Evolutionary conservation across 345 rosid genomes (phyloP).

Genomic region (Citrus maxima): DNA sequence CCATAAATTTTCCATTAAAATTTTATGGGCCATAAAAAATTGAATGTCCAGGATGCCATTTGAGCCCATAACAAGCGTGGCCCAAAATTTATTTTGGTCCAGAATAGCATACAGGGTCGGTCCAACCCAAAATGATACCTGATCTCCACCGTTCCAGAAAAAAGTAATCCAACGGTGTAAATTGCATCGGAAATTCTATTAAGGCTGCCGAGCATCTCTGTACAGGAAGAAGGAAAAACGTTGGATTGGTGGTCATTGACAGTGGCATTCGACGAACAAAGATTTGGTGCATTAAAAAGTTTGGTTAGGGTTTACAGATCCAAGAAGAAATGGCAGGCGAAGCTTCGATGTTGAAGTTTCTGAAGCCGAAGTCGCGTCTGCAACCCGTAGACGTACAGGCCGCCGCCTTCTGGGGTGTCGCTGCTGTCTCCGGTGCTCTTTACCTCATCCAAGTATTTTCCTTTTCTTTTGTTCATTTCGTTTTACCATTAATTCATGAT

Average conservation of each 20-base stretch:
- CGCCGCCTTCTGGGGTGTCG: conserved; percentile 82
- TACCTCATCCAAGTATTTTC: conserved; percentile 67
- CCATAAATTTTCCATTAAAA: no score
- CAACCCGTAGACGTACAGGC: conserved; percentile 67
- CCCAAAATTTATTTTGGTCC: no score
- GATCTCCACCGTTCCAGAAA: background rate
- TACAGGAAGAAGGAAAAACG: background rate
- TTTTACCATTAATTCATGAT: background rate
- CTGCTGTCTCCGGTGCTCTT: conserved; percentile 66
- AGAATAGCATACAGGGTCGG: background rate
- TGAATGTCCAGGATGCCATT: no score
- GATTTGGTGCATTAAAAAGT: background rate
- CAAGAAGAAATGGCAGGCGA: conserved; percentile 46
- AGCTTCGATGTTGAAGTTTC: conserved; percentile 34
- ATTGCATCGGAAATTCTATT: background rate
- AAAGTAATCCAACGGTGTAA: background rate
- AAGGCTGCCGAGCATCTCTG: background rate
- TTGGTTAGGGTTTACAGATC: conserved; percentile 2
- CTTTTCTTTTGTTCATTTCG: background rate
- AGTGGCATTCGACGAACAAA: background rate
- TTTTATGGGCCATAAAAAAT: no score
- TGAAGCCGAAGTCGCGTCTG: conserved; percentile 48
- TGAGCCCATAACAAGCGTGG: background rate
- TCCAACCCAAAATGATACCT: background rate
- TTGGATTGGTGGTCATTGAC: background rate